Base-by-base conservation (phyloP, 164 flowering plant genomes). In the Litsea cubeba region DNA sequence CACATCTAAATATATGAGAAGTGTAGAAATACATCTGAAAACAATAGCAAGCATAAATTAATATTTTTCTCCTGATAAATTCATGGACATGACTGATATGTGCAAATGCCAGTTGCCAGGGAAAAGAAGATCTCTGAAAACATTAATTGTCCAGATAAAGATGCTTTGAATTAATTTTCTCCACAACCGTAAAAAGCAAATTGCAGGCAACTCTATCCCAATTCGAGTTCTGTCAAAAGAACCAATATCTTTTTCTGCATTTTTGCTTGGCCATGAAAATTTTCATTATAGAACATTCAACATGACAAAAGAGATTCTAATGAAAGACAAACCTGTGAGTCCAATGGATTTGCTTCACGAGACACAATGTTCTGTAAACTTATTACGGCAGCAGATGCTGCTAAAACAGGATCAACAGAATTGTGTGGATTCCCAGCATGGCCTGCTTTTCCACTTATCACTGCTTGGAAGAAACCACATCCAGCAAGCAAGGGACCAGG, bases 401-500 rank as follows among this genome's bases (percentile, higher is more conserved):
- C 95, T 75, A 90, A 78, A 62, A 90, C 57, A 15, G 94, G 84
- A 75, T 92, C 91, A 12, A 76, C 80, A 4, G 82, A 79, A 60
- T 14, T 82, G 77, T 84, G 85, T 3, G 86, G 86, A 69, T 71
- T 72, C 25, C 81, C 83, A 1, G 84, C 83, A 49, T 49, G 68
- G 50, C 81, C 85, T 24, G 58, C 66, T 71, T 75, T 80, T 1
- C 88, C 83, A 30, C 77, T 84, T 30, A 93, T 89, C 0, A 83
- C 88, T 15, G 95, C 95, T 74, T 77, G 75, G 75, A 94, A 92
- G 73, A 90, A 84, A 49, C 98, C 99, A 75, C 92, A 90, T 5
- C 96, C 98, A 1, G 98, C 99, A 11, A 95, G 91, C 69, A 95
- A 67, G 25, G 98, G 87, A 22, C 98, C 98, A 7, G 96, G 79